Conservation (phyloP, 2,329 filamentous ascomycete genomes). For the Albifimbria verrucaria region DNA sequence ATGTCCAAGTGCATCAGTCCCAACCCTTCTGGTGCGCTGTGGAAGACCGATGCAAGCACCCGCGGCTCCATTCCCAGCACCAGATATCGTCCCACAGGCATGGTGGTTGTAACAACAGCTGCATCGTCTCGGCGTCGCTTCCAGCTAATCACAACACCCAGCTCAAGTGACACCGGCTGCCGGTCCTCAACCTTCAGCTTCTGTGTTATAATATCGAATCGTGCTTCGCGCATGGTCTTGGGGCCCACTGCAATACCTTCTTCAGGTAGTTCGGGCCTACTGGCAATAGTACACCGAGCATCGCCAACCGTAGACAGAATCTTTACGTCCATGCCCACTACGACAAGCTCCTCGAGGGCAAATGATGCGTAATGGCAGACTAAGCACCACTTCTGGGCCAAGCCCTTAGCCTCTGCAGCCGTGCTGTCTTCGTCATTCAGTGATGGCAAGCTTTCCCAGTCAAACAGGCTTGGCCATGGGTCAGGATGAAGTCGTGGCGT, state of each 20-base stretch:
- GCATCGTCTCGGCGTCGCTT: conserved; percentile 46
- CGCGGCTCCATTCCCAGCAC: conserved; percentile 83
- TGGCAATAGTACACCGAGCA: conserved; percentile 52
- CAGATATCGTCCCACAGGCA: conserved; percentile 76
- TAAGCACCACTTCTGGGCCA: conserved; percentile 79
- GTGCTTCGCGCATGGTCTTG: conserved; percentile 66
- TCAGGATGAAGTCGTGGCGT: conserved; percentile 73
- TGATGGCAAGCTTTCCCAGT: conserved; percentile 45
- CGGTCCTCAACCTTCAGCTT: conserved; percentile 82
- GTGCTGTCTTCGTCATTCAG: conserved; percentile 29
- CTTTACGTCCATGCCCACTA: conserved; percentile 61
- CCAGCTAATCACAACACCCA: conserved; percentile 77
- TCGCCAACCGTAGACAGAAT: conserved; percentile 60
- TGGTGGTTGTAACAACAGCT: conserved; percentile 57
- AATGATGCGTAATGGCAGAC: conserved; percentile 73
- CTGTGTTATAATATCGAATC: conserved; percentile 71
- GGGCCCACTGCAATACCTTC: conserved; percentile 53
- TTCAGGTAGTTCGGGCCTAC: conserved; percentile 33
- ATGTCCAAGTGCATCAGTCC: conserved; percentile 45
- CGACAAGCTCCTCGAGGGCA: conserved; percentile 64
- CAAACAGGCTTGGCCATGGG: conserved; percentile 86
- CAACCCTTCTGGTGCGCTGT: conserved; percentile 30
- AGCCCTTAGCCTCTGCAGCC: conserved; percentile 45
- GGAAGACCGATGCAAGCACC: conserved; percentile 63
- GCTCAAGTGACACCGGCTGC: conserved; percentile 68